Evolutionary conservation across 2,329 filamentous ascomycete genomes (phyloP), one percentile per base, ranked within the genome.

Genomic region (Magnaporthales sp.): DNA sequence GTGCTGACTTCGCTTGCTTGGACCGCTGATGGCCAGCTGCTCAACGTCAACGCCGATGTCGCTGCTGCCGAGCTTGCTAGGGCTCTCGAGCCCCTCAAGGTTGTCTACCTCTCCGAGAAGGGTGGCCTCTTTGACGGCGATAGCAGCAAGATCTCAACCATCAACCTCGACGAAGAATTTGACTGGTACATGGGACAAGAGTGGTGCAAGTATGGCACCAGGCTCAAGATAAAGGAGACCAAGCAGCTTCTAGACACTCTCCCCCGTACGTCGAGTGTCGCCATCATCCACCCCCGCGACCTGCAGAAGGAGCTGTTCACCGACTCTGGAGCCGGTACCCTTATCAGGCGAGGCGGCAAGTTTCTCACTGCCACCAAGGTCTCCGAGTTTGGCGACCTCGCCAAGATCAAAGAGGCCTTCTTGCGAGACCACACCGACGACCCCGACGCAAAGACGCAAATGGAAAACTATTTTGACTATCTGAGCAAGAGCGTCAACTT

Each of bases 51-150:
- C 74, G 95, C 95, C 46, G 95, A 99, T 78, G 94, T 97, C 69
- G 94, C 94, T 46, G 95, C 95, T 31, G 93, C 93, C 70, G 94
- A 97, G 80, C 84, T 99, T 68, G 94, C 95, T 27, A 89, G 92
- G 68, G 88, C 91, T 67, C 83, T 99, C 66, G 89, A 98, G 79
- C 95, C 95, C 29, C 82, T 98, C 73, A 99, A 99, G 87, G 94
- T 98, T 69, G 93, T 99, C 68, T 99, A 97, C 77, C 84, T 98
- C n/a, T 96, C 93, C 5, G 95, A 99, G 81, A 98, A 98, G 84
- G 95, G 95, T 64, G 95, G 94, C 8, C 81, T 99, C 38, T 96
- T 97, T 80, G 92, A 98, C 75, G 93, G 93, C 68, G 91, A 96
- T 70, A 91, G 90, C 68, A 90, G 94, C 82, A 96, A 97, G 82